Evolutionary conservation across 2,329 filamentous ascomycete genomes (phyloP), one percentile per base, ranked within the genome.

Genomic region (Paecilomyces sp.): DNA sequence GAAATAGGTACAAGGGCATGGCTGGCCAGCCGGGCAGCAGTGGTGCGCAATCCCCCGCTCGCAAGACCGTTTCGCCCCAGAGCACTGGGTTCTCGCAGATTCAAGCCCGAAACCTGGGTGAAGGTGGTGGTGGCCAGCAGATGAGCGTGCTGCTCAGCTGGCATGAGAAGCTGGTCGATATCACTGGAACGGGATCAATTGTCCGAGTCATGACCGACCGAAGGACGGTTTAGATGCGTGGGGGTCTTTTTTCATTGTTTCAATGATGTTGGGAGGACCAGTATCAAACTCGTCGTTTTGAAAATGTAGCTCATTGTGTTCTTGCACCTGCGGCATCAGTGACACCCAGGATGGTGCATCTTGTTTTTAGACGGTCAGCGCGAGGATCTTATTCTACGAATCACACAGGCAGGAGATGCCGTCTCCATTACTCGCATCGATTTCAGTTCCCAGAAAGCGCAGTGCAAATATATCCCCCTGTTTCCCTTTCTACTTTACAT

Each of bases 61-160:
- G 79, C 59, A 81, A 78, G 63, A 80, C 76, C 41, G 74, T 84
- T 59, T 84, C 90, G 28, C 91, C 92, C 51, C 90, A 96, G 77
- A 82, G 85, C 59, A 95, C 92, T 4, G 92, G 92, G 7, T 97
- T 97, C 79, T 92, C 89, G 70, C 93, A 97, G 77, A 84, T 93
- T 62, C 81, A 83, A 67, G 70, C 75, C 56, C 77, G 85, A 57
- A 77, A 80, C 66, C 77, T 84, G 62, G 82, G 83, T 58, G 84
- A 83, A 53, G 85, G 86, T 60, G 89, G 90, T 54, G 88, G 91
- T 63, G 90, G 91, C 36, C 88, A 92, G 60, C 89, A 88, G 58
- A 97, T 97, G 94, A 97, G 94, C 72, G 94, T 99, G 57, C 76
- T 99, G 72, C 80, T 99, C 66, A 97, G 92, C 77, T 99, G 94